Conservation (phyloP, 2,329 filamentous ascomycete genomes). For the Fusarium duplospermum region DNA sequence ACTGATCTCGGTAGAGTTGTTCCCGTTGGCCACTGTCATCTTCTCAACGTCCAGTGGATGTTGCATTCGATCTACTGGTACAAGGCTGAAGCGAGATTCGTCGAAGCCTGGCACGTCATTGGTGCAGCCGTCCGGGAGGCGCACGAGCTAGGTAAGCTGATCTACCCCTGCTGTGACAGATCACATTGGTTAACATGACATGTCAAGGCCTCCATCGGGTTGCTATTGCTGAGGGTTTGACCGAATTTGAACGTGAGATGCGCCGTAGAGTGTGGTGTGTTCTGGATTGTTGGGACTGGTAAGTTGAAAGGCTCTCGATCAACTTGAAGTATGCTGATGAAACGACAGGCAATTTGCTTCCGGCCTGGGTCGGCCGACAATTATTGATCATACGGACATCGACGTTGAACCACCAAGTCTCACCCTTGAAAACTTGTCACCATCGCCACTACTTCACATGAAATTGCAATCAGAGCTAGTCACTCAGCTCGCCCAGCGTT, state of each 20-base stretch:
- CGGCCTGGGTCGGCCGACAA: conserved; percentile 47
- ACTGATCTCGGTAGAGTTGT: conserved; percentile 48
- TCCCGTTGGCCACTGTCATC: conserved; percentile 47
- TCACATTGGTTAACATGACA: not conserved
- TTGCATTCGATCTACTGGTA: conserved; percentile 53
- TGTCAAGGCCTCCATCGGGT: conserved; percentile 46
- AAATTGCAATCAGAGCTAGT: conserved; percentile 52
- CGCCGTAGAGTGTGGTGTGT: conserved; percentile 51
- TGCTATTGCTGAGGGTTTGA: conserved; percentile 35
- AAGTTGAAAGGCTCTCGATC: not conserved
- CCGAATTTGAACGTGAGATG: conserved; percentile 52
- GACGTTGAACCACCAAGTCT: conserved; percentile 49
- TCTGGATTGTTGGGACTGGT: conserved; percentile 53
- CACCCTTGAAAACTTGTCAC: conserved; percentile 46
- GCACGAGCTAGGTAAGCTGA: conserved; percentile 45
- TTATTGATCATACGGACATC: conserved; percentile 50
- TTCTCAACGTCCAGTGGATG: conserved; percentile 50
- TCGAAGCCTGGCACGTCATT: conserved; percentile 51
- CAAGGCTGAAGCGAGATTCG: conserved; percentile 49
- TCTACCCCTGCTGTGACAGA: not conserved
- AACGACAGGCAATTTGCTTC: conserved; percentile 51
- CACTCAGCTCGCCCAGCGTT: conserved; percentile 42
- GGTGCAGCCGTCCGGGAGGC: conserved; percentile 49
- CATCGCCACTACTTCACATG: conserved; percentile 50
- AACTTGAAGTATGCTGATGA: not conserved